Conservation (phyloP, 257 asterid genomes). For the Cordia subcordata region DNA sequence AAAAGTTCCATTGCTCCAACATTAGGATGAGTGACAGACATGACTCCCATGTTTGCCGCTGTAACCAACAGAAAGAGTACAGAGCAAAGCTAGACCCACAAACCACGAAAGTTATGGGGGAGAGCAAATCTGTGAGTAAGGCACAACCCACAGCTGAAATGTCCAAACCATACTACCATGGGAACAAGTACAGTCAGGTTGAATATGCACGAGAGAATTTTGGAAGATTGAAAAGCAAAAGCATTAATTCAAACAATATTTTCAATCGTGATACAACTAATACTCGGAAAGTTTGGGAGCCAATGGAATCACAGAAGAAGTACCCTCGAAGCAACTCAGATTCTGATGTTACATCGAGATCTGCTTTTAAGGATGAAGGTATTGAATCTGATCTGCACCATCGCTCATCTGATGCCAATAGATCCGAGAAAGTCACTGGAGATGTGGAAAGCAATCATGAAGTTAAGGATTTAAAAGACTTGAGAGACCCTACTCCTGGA, state of each 20-base stretch:
- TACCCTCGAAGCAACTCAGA: constrained; percentile 62
- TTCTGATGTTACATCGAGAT: constrained; percentile 59
- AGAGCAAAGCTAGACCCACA: constrained; percentile 53
- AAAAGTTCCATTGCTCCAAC: constrained; percentile 45
- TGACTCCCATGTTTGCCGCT: constrained; percentile 57
- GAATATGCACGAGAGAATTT: constrained; percentile 45
- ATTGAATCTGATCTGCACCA: constrained; percentile 44
- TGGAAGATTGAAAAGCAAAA: constrained; percentile 60
- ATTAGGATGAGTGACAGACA: constrained; percentile 45
- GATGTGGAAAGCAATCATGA: constrained; percentile 30
- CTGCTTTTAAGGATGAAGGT: constrained; percentile 43
- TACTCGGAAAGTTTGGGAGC: constrained; percentile 93
- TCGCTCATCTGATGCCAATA: constrained; percentile 42
- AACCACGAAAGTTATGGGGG: constrained; percentile 37
- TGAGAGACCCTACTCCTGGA: constrained; percentile 21
- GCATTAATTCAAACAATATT: constrained; percentile 28
- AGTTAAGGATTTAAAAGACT: constrained; percentile 27
- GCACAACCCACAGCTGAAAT: constrained; percentile 47
- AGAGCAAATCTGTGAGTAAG: constrained; percentile 40
- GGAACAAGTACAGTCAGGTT: constrained; percentile 40
- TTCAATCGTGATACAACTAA: constrained; percentile 28
- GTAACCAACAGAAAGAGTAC: constrained; percentile 55
- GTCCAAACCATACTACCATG: constrained; percentile 61
- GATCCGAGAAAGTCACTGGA: constrained; percentile 41
- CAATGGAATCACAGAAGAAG: constrained; percentile 77